These are phyloP conservation scores for Magnusiomyces clavatus DNA, from an alignment of 1,139 yeast genomes.

Conservation along the genomic window DNA sequence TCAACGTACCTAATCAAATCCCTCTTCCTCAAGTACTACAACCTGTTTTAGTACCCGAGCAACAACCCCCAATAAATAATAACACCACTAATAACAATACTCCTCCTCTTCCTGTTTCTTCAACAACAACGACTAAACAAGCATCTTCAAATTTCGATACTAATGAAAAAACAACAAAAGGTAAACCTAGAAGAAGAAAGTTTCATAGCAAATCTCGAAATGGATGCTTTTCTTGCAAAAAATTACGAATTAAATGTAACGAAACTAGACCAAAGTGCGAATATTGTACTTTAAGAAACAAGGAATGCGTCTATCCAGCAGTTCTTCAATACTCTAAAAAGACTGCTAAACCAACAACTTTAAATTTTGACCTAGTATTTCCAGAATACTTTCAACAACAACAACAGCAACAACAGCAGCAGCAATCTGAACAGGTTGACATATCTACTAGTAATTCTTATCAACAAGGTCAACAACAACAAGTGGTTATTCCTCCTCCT, in stretches of 20 bases:
- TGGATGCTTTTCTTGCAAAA: slow-evolving; percentile 13
- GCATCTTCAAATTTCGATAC: not conserved
- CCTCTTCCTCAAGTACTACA: too few species aligned
- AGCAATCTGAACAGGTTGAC: not conserved
- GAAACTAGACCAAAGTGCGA: slow-evolving; percentile 12
- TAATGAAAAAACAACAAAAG: slow-evolving; percentile 2
- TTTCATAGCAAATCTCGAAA: slow-evolving; percentile 12
- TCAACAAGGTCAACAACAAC: too few species aligned
- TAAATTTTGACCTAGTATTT: not conserved
- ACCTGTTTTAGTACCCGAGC: too few species aligned
- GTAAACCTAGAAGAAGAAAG: slow-evolving; percentile 7
- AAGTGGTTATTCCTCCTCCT: too few species aligned
- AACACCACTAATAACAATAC: too few species aligned
- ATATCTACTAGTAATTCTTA: too few species aligned
- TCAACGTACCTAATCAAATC: too few species aligned
- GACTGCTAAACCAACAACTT: not conserved
- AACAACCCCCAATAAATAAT: too few species aligned
- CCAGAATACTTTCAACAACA: not conserved
- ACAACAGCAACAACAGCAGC: not conserved
- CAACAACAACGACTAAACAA: not conserved
- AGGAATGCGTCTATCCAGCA: slow-evolving; percentile 11
- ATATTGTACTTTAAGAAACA: slow-evolving; percentile 12
- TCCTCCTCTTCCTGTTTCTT: not conserved
- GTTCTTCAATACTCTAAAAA: not conserved
- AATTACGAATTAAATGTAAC: slow-evolving; percentile 13